These are phyloP conservation scores for Diphasiastrum complanatum DNA, from an alignment of 83 land plant species.

Conservation along the genomic window DNA sequence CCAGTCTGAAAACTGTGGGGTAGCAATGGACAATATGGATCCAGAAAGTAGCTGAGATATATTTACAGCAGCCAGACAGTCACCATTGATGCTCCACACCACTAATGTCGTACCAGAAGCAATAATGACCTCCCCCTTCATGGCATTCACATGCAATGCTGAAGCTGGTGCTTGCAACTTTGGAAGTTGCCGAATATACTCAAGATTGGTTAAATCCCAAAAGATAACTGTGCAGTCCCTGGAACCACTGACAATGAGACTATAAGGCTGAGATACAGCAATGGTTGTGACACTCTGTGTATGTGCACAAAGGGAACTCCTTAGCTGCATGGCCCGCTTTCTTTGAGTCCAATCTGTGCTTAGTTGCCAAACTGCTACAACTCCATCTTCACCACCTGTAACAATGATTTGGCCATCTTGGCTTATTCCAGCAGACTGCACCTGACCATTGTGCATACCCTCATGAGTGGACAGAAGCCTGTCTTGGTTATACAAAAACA, in stretches of 20 bases:
- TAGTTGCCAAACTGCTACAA: constrained; percentile 80
- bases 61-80: constrained; percentile 87
- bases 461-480: constrained; percentile 92
- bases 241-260: constrained; percentile 83
- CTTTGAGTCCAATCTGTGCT: constrained; percentile 49
- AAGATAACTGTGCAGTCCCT: constrained; percentile 82
- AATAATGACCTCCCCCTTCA: constrained; percentile 91
- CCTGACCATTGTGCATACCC: constrained; percentile 80
- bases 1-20: constrained; percentile 82
- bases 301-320: constrained; percentile 78
- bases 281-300: constrained; percentile 75
- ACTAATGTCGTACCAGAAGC: constrained; percentile 86
- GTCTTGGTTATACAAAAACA: constrained; percentile 87
- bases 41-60: constrained; percentile 90
- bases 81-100: constrained; percentile 98
- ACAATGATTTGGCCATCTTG: constrained; percentile 82
- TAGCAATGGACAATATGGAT: constrained; percentile 63
- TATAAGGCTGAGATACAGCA: constrained; percentile 85
- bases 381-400: constrained; percentile 94
- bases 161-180: constrained; percentile 81
- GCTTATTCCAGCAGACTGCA: constrained; percentile 79
- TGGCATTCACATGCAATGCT: constrained; percentile 82
- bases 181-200: constrained; percentile 88
- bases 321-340: constrained; percentile 43
- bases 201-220: constrained; percentile 87